These are phyloP conservation scores for Neospermospora avenae DNA, from an alignment of 2,329 filamentous ascomycete genomes.

Conservation along the genomic window DNA sequence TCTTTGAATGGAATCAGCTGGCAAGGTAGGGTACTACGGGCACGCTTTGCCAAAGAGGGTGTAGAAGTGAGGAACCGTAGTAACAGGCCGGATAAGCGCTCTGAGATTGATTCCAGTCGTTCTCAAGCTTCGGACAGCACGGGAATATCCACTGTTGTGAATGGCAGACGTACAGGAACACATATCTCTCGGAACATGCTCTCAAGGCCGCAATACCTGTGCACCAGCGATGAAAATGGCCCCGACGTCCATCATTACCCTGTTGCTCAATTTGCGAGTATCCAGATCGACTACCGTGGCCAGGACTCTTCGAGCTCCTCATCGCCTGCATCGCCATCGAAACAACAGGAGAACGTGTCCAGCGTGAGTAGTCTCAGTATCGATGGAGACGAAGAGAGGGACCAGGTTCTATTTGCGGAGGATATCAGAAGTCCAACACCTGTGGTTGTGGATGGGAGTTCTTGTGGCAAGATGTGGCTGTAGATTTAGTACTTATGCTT, in stretches of 20 bases:
- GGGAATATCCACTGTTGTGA: neutral
- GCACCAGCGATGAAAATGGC: neutral
- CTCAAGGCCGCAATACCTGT: neutral
- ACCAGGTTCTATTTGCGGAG: neutral
- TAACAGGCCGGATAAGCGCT: neutral
- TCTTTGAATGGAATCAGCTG: constrained; percentile 7
- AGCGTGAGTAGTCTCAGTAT: neutral
- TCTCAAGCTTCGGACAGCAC: neutral
- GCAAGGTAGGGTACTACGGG: constrained; percentile 8
- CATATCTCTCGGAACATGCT: neutral
- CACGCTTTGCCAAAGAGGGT: constrained; percentile 18
- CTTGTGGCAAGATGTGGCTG: neutral
- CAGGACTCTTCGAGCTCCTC: neutral
- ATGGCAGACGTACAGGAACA: neutral
- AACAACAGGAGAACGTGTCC: neutral
- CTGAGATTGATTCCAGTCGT: neutral
- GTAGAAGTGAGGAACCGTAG: neutral
- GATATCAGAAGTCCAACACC: neutral
- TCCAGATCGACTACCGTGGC: neutral
- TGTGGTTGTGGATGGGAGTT: constrained; percentile 5
- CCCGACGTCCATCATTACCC: neutral
- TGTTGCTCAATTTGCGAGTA: neutral
- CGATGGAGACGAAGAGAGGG: constrained; percentile 4
- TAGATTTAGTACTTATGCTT: neutral
- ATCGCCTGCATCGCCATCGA: too few species aligned